Conservation (phyloP, 495 filamentous ascomycete genomes). For the Neurospora tetraspora region DNA sequence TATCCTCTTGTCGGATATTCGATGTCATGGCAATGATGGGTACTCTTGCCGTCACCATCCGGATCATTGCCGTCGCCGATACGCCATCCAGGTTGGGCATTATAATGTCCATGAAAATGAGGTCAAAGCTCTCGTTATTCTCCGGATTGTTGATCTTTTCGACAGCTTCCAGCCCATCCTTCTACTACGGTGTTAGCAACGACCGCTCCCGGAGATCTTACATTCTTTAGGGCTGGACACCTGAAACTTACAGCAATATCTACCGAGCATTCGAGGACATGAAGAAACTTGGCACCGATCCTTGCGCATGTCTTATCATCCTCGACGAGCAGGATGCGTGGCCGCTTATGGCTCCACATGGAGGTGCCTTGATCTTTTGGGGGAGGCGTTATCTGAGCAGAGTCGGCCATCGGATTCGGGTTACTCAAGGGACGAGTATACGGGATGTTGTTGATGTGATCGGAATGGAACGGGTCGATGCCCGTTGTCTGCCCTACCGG, state of each 20-base stretch:
- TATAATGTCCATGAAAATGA: slow-evolving; percentile 98
- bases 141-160: slow-evolving; percentile 64
- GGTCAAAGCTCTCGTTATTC: slow-evolving; percentile 67
- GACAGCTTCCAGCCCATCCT: slow-evolving; percentile 83
- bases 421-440: slow-evolving; percentile 49
- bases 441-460: slow-evolving; percentile 88
- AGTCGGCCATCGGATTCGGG: slow-evolving; percentile 20
- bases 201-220: neutral
- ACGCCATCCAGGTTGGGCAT: slow-evolving; percentile 96
- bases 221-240: neutral
- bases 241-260: slow-evolving; percentile 71
- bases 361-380: slow-evolving; percentile 25
- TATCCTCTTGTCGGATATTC: slow-evolving; percentile 94
- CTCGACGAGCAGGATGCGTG: slow-evolving; percentile 84
- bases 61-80: slow-evolving; percentile 86
- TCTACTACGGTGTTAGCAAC: slow-evolving; percentile 8
- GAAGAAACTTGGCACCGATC: slow-evolving; percentile 90
- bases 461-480: slow-evolving; percentile 89
- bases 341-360: slow-evolving; percentile 64
- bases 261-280: slow-evolving; percentile 78
- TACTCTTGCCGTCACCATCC: slow-evolving; percentile 71
- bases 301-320: slow-evolving; percentile 90
- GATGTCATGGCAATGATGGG: slow-evolving; percentile 99
- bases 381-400: slow-evolving; percentile 15
- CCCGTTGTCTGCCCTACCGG: slow-evolving; percentile 81